Conservation (phyloP, 441 rosid genomes). For the Metrosideros polymorpha region DNA sequence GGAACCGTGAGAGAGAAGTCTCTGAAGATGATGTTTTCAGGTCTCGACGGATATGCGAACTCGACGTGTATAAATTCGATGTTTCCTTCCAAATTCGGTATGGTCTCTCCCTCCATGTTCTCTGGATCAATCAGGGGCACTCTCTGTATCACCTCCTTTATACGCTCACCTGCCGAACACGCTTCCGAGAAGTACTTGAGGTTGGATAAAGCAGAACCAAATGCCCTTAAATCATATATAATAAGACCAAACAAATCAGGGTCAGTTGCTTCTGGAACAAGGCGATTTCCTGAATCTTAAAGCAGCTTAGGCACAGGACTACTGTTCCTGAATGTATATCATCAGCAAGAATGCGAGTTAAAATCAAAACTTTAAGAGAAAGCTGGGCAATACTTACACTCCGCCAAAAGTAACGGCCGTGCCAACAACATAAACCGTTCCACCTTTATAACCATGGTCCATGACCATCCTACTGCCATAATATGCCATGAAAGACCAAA, state of each 20-base stretch:
- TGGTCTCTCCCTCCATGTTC: conserved; percentile 33
- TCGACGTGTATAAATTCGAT: conserved; percentile 48
- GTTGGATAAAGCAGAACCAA: conserved; percentile 64
- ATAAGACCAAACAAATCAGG: neutral
- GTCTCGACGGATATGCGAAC: conserved; percentile 74
- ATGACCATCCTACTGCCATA: conserved; percentile 83
- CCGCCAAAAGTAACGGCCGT: conserved; percentile 57
- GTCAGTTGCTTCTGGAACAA: neutral
- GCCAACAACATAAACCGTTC: conserved; percentile 60
- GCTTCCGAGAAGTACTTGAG: conserved; percentile 71
- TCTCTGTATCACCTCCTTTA: conserved; percentile 51
- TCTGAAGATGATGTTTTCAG: conserved; percentile 34
- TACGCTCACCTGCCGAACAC: conserved; percentile 47
- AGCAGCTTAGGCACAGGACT: neutral
- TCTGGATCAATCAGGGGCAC: conserved; percentile 68
- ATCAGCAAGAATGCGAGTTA: neutral
- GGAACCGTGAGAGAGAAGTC: conserved; percentile 52
- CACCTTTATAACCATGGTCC: conserved; percentile 72
- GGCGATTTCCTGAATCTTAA: neutral
- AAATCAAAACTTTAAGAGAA: neutral
- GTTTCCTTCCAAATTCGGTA: conserved; percentile 36
- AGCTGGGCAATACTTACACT: conserved; percentile 40
- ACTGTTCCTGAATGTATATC: neutral
- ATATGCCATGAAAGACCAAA: conserved; percentile 71
- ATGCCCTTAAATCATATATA: conserved; percentile 20